Percentiles rank a stretch among this genome's conserved stretches.
Evolutionary conservation across 768 basidiomycete species (phyloP).

Genomic region (Scleroderma bovista): DNA sequence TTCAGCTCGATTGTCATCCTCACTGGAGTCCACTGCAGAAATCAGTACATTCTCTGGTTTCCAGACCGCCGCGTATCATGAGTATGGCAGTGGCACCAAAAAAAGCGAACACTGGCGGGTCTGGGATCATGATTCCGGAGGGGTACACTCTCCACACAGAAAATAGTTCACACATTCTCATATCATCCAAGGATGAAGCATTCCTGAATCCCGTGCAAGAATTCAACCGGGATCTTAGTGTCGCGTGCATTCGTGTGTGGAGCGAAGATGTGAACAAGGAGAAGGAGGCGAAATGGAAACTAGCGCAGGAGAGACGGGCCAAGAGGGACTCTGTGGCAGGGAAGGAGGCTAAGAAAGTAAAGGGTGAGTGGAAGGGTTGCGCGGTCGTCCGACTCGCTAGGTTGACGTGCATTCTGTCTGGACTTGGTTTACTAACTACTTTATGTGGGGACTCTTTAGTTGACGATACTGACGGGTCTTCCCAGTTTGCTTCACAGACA

Average conservation of each 20-base stretch:
- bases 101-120: neutral
- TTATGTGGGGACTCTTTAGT: neutral
- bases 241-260: conserved; percentile 89
- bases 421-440: neutral
- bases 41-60: neutral
- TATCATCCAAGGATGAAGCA: conserved; percentile 66
- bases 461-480: neutral
- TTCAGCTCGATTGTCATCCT: conserved; percentile 2
- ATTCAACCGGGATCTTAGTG: conserved; percentile 92
- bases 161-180: conserved; percentile 75
- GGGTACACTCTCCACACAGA: conserved; percentile 78
- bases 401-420: neutral
- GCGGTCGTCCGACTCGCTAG: conserved; percentile 2
- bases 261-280: conserved; percentile 61
- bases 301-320: conserved; percentile 44
- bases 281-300: conserved; percentile 59
- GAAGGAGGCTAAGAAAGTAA: conserved; percentile 36
- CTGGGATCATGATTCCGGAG: conserved; percentile 49
- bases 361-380: conserved; percentile 32
- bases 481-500: neutral
- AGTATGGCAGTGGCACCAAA: neutral
- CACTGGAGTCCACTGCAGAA: neutral
- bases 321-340: conserved; percentile 17
- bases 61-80: neutral
- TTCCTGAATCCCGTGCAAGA: conserved; percentile 98